Evolutionary conservation across 2,329 filamentous ascomycete genomes (phyloP).

Genomic region (Botrytis fabae): DNA sequence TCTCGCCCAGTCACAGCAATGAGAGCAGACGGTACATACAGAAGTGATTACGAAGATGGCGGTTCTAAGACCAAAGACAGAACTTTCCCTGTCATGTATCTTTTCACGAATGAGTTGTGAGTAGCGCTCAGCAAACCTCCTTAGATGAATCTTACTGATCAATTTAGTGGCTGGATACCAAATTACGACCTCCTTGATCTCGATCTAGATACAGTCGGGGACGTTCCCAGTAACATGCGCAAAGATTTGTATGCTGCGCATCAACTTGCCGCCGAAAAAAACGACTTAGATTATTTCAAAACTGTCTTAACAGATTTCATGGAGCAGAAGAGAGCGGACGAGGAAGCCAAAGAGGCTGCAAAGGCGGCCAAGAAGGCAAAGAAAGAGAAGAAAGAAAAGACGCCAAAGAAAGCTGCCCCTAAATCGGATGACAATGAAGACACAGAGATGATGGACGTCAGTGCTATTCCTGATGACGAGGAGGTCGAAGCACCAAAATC

Average conservation of each 20-base stretch:
- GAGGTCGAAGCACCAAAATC: conserved; percentile 50
- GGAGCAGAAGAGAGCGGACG: conserved; percentile 62
- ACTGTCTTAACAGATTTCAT: conserved; percentile 69
- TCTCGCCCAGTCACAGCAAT: conserved; percentile 81
- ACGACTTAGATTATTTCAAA: conserved; percentile 83
- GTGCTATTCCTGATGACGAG: conserved; percentile 55
- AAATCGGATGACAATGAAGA: conserved; percentile 57
- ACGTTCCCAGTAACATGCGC: conserved; percentile 70
- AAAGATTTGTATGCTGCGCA: conserved; percentile 81
- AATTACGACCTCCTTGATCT: conserved; percentile 82
- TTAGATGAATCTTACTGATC: conserved; percentile 25
- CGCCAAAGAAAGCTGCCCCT: conserved; percentile 45
- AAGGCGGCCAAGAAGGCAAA: conserved; percentile 49
- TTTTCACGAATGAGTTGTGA: conserved; percentile 96
- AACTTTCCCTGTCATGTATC: conserved; percentile 92
- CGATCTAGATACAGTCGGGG: conserved; percentile 68
- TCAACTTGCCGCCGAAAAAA: conserved; percentile 72
- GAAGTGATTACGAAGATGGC: conserved; percentile 82
- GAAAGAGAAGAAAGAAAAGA: conserved; percentile 44
- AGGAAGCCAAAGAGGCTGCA: conserved; percentile 47
- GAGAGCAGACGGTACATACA: conserved; percentile 80
- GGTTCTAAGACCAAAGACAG: conserved; percentile 83
- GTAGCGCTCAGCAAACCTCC: conserved; percentile 44
- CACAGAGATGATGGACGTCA: conserved; percentile 58
- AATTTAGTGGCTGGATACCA: conserved; percentile 78